These are phyloP conservation scores for Oryza officinalis DNA, from an alignment of 176 grass and related monocot genomes.

Conservation along the genomic window DNA sequence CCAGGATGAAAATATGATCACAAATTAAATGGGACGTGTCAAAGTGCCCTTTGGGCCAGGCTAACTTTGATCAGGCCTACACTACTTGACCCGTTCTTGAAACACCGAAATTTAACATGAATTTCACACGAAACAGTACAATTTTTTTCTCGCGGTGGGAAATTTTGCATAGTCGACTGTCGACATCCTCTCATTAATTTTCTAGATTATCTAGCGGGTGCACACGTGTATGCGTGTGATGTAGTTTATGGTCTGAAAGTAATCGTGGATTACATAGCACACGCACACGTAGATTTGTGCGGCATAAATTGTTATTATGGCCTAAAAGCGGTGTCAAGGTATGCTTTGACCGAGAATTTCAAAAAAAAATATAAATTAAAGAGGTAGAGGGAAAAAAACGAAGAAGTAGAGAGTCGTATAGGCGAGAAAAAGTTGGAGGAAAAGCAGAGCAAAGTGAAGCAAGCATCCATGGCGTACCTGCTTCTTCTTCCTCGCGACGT, in stretches of 20 bases:
- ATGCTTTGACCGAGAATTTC: neutral
- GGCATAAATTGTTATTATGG: neutral
- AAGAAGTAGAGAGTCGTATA: neutral
- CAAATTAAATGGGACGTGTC: neutral
- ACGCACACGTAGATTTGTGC: neutral
- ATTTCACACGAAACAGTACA: too few species aligned
- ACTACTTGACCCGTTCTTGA: too few species aligned
- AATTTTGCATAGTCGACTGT: too few species aligned
- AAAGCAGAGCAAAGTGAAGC: slow-evolving; percentile 7
- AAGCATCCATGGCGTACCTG: slow-evolving; percentile 43
- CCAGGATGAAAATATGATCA: neutral
- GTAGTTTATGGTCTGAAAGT: too few species aligned
- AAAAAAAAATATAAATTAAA: neutral
- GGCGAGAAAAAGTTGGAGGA: neutral
- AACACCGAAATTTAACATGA: too few species aligned
- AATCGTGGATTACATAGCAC: neutral
- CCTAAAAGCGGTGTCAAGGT: neutral
- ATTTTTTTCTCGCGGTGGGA: too few species aligned
- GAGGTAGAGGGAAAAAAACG: neutral
- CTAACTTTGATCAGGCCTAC: neutral
- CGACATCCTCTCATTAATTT: too few species aligned
- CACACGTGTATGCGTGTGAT: too few species aligned
- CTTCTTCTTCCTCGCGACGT: slow-evolving; percentile 88
- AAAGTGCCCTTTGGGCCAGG: slow-evolving; percentile 25
- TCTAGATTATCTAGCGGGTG: too few species aligned